Evolutionary conservation across 2,329 filamentous ascomycete genomes (phyloP).

Genomic region (Fusarium brachygibbosum): DNA sequence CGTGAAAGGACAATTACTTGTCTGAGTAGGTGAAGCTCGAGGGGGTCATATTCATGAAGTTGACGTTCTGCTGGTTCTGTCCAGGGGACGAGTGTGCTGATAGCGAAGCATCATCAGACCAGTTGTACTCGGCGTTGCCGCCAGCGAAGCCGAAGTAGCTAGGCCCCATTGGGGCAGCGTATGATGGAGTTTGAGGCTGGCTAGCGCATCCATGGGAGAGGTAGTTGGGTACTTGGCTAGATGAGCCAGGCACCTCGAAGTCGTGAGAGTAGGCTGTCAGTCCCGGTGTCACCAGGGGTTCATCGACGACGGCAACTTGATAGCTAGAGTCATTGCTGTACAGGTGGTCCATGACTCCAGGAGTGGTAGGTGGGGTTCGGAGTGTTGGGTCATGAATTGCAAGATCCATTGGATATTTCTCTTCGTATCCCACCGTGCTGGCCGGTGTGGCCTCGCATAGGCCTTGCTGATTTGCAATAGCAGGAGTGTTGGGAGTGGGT

Average conservation of each 20-base stretch:
- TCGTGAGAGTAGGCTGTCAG: constrained; percentile 61
- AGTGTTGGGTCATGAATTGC: constrained; percentile 60
- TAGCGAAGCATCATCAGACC: constrained; percentile 61
- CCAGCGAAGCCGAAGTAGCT: constrained; percentile 57
- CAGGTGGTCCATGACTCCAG: constrained; percentile 61
- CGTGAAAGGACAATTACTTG: constrained; percentile 22
- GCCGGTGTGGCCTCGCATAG: constrained; percentile 58
- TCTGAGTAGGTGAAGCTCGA: constrained; percentile 48
- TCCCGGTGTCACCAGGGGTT: constrained; percentile 64
- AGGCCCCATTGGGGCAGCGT: constrained; percentile 59
- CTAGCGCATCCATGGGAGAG: constrained; percentile 57
- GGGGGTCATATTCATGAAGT: constrained; percentile 56
- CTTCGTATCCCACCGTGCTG: constrained; percentile 50
- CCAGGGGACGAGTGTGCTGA: constrained; percentile 53
- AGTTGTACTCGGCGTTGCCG: constrained; percentile 64
- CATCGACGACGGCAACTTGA: constrained; percentile 60
- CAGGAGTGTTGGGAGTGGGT: constrained; percentile 64
- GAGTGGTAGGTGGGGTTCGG: constrained; percentile 68
- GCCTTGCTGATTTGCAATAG: constrained; percentile 56
- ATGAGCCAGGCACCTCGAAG: constrained; percentile 60
- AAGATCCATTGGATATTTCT: constrained; percentile 51
- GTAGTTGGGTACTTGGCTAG: constrained; percentile 61
- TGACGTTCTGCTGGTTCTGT: constrained; percentile 50
- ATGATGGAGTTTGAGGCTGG: constrained; percentile 65
- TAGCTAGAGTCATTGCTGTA: constrained; percentile 58